Base-by-base conservation (phyloP, 345 rosid species). In the Brassica cretica region DNA sequence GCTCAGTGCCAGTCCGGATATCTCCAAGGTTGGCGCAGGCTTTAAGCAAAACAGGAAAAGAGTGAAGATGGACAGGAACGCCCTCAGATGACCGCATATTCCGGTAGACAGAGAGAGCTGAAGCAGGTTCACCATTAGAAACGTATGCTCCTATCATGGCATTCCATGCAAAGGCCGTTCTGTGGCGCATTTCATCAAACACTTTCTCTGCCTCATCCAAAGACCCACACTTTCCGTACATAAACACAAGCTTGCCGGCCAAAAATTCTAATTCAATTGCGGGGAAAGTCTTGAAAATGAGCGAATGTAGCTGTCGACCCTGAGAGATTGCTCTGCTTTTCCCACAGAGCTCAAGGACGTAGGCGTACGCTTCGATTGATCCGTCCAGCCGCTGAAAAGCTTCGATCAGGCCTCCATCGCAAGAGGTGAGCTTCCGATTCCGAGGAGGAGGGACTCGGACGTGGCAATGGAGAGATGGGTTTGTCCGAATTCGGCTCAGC, bases 101-200 rank as follows among this genome's bases (percentile, higher is more conserved):
- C 65, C 84, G 8, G 69, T 84, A 88, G 46, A 86, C n/a, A 72
- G 79, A 64, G 62, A 92, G 88, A 66, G 92, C 89, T 33, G 53
- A 53, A 30, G 77, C 64, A 82, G 84, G 88, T 25, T 91, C 81
- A 30, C 72, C 86, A 27, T 89, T 87, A 5, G 92, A 85, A 55
- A 87, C 83, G 81, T 85, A 88, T 15, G 86, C 89, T 41, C 91
- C 93, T 8, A 94, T 66, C 85, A 89, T 82, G 16, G 97, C 91
- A 76, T 92, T 94, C 97, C 98, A 94, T 0, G 94, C 81, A 71
- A 88, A 91, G 27, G 84, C 41, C 6, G 82, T 87, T 81, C 90
- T 88, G 0, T 85, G 82, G 66, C 53, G 75, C 92, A 94, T 91
- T 87, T 76, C 70, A 77, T 83, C 95, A 19, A 90, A 94, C 85